These are phyloP conservation scores for Chlorella sp. DNA, from an alignment of 139 green algal genomes.

Conservation along the genomic window DNA sequence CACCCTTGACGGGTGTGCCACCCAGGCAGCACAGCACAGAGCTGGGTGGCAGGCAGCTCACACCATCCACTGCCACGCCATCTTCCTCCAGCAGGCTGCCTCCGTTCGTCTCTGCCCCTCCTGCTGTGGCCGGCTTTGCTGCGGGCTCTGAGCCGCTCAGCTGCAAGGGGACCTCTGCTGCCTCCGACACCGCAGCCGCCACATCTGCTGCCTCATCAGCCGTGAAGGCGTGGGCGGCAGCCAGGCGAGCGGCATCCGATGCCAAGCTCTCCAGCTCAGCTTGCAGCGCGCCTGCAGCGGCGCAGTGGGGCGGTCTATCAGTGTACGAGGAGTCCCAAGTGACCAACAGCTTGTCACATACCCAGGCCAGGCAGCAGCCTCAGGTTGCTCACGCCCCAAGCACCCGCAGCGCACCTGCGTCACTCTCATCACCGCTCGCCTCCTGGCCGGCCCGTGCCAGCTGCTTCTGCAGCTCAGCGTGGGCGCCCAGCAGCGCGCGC, in stretches of 20 bases:
- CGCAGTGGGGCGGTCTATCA: neutral
- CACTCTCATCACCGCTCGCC: neutral
- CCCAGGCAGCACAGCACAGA: no score
- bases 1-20: no score
- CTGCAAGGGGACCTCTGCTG: neutral
- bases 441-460: neutral
- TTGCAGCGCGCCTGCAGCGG: neutral
- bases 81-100: neutral
- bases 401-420: no score
- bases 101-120: neutral
- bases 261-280: conserved; percentile 14
- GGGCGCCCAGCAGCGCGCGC: neutral
- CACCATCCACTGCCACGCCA: neutral
- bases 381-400: neutral
- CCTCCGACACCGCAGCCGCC: conserved; percentile 12
- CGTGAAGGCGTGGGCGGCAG: conserved; percentile 3
- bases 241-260: conserved; percentile 3
- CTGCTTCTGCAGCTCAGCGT: conserved; percentile 19
- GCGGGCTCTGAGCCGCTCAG: neutral
- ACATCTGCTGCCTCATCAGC: conserved; percentile 5
- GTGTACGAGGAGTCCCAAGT: no score
- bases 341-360: no score
- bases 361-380: neutral
- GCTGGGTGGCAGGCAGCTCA: no score
- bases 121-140: neutral